Evolutionary conservation across 1,284 basidiomycete species (phyloP), one percentile per base, ranked within the genome.

Genomic region (Rhodotorula sp.): DNA sequence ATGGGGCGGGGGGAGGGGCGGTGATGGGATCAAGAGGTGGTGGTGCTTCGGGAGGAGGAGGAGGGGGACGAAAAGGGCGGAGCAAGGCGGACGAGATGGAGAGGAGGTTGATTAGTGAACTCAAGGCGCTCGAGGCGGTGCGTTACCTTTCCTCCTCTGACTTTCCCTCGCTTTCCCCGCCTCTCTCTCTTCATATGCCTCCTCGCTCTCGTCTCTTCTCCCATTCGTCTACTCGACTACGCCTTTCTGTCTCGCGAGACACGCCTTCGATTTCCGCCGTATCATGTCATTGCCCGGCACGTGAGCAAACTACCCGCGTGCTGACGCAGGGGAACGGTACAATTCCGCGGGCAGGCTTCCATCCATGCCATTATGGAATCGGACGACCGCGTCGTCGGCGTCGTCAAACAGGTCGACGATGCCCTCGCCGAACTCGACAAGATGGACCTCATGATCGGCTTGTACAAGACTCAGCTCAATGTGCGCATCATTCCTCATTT

Each of bases 331-430:
- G 22, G 24, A 17, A 7, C 44, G 22, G 30, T 30, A 22, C 4
- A 24, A 4, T 20, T 10, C 15, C 14, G 7, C 22, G 60, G 65
- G 24, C 76, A 94, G 91, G 95, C 95, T 15, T 97, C 95, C 79
- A 92, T 98, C 37, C 91, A 98, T 80, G 96, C 95, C 1, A 96
- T 98, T 83, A 85, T 99, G 63, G 95, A 98, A 81, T 91, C 91
- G 10, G 95, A 87, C 71, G 86, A 87, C 67, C 87, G 95, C 30
- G 88, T 99, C 62, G 86, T 85, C 54, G 83, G 89, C n/a, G 94
- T 99, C 14, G 82, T 97, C 76, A 89, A 90, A 74, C 90, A 88
- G 53, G 69, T 79, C 44, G 79, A 79, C 68, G 78, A 78, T 37
- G 74, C 77, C 14, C 55, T 80, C 24, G 79, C 76, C 53, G 78